Percentiles rank a stretch among this genome's conserved stretches.
Evolutionary conservation across 768 basidiomycete genomes (phyloP).

Genomic region (Phlegmacium glaucopus): DNA sequence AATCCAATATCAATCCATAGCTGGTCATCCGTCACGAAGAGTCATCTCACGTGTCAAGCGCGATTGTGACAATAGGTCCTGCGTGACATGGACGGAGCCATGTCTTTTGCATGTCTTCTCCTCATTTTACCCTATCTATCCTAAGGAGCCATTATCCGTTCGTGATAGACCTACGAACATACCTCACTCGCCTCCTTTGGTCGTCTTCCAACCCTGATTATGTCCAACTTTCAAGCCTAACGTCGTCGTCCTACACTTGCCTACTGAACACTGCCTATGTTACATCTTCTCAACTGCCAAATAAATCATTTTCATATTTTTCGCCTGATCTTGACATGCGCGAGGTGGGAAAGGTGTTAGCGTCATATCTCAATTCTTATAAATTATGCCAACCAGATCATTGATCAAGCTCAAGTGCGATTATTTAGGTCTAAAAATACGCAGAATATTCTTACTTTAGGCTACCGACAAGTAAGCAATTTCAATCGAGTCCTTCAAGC

Average conservation of each 20-base stretch:
- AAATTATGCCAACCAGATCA: conserved; percentile 37
- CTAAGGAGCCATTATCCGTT: conserved; percentile 42
- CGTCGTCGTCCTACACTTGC: conserved; percentile 4
- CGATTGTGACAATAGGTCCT: not conserved
- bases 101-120: too few relatives aligned
- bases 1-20: too few relatives aligned
- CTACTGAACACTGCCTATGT: conserved; percentile 45
- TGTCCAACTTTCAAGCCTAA: not conserved
- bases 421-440: conserved; percentile 43
- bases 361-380: not conserved
- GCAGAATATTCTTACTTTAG: conserved; percentile 61
- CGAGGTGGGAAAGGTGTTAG: conserved; percentile 38
- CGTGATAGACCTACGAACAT: conserved; percentile 35
- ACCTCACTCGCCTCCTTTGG: conserved; percentile 37
- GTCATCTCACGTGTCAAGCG: conserved; percentile 7
- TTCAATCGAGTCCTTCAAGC: not conserved
- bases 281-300: conserved; percentile 25
- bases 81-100: too few relatives aligned
- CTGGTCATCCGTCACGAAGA: too few relatives aligned
- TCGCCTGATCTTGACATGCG: conserved; percentile 48
- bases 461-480: conserved; percentile 59
- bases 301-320: conserved; percentile 20
- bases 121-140: conserved; percentile 25
- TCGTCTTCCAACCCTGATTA: not conserved
- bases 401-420: conserved; percentile 57